phyloP scores from a whole-genome alignment of 495 filamentous ascomycete species.

The Parathielavia hyrcaniae region DNA sequence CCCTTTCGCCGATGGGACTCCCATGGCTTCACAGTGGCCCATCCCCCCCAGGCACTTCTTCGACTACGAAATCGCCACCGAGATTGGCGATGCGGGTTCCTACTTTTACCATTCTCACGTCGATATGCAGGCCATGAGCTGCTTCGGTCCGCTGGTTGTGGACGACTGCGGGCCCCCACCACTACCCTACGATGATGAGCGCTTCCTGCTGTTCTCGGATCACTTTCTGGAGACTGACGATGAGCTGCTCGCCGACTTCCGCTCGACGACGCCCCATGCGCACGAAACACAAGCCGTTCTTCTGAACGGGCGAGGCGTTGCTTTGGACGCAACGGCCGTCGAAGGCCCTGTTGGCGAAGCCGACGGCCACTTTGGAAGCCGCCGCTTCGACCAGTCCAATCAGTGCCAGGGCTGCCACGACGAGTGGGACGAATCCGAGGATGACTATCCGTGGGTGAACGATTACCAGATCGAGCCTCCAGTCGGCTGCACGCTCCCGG shows the following conservation, averaged over 20 bases:
- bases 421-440: background rate
- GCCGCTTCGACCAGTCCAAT: background rate
- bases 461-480: background rate
- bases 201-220: constrained; percentile 48
- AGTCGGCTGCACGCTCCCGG: constrained; percentile 39
- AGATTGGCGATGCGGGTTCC: constrained; percentile 46
- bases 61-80: constrained; percentile 53
- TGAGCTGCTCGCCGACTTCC: constrained; percentile 39
- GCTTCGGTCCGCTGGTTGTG: constrained; percentile 50
- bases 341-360: constrained; percentile 30
- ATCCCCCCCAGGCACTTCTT: constrained; percentile 55
- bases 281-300: constrained; percentile 39
- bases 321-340: constrained; percentile 26
- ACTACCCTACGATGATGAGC: constrained; percentile 52
- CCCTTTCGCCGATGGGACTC: constrained; percentile 53
- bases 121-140: constrained; percentile 50
- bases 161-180: constrained; percentile 41
- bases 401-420: no score
- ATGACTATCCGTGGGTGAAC: no score
- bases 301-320: constrained; percentile 44
- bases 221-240: constrained; percentile 43
- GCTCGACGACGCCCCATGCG: no score
- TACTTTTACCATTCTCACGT: constrained; percentile 60
- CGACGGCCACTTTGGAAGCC: constrained; percentile 19
- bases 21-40: constrained; percentile 51